Percentiles rank a stretch among this genome's conserved stretches.
phyloP scores from a whole-genome alignment of 345 rosid species.

The Passiflora organensis region DNA sequence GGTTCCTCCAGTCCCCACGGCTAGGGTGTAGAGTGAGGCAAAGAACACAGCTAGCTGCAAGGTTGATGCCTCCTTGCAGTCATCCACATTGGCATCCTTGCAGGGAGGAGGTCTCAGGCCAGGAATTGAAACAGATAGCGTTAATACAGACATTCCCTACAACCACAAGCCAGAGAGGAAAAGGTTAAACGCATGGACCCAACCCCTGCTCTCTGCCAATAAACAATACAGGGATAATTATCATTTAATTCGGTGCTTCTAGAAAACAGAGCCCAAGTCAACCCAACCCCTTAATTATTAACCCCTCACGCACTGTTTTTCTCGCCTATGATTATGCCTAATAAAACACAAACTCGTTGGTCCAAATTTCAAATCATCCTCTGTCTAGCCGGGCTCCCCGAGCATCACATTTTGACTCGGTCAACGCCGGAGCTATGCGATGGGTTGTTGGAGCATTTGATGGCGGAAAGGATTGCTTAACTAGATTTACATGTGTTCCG shows the following conservation, averaged over 20 bases:
- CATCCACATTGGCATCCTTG: slow-evolving; percentile 16
- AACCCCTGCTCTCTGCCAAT: no score
- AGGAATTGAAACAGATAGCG: slow-evolving; percentile 62
- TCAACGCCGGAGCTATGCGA: background rate
- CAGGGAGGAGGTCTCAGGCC: slow-evolving; percentile 65
- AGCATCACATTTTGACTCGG: background rate
- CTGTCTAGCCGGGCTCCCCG: no score
- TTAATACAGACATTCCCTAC: slow-evolving; percentile 76
- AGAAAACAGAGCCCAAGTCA: no score
- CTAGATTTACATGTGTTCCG: no score
- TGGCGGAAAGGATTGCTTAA: no score
- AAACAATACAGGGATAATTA: no score
- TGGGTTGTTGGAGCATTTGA: no score
- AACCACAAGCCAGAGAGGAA: background rate
- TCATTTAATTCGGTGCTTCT: no score
- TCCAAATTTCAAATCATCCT: background rate
- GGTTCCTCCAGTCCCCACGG: slow-evolving; percentile 83
- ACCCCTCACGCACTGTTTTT: no score
- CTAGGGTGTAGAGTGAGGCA: slow-evolving; percentile 70
- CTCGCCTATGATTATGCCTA: background rate
- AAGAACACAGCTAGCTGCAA: slow-evolving; percentile 58
- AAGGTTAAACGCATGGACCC: no score
- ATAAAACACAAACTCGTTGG: background rate
- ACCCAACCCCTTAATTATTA: no score
- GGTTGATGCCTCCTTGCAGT: slow-evolving; percentile 54